These are phyloP conservation scores for Solanum pimpinellifolium DNA, from an alignment of 257 asterid species.

Conservation along the genomic window DNA sequence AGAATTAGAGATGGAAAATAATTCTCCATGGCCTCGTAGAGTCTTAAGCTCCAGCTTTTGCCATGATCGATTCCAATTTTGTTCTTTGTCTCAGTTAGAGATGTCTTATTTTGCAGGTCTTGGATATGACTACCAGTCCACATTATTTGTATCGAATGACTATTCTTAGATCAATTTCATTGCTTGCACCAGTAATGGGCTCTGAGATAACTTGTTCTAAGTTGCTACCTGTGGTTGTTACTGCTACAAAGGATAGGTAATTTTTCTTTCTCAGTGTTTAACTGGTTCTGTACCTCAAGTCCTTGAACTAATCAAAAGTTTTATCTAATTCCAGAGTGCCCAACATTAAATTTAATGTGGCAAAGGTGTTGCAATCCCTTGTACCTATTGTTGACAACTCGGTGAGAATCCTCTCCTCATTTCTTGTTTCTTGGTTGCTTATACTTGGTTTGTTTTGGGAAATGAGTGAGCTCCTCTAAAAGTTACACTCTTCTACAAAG, in stretches of 20 bases:
- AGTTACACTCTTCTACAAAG: neutral
- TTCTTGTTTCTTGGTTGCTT: neutral
- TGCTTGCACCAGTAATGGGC: conserved; percentile 95
- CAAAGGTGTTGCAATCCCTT: conserved; percentile 64
- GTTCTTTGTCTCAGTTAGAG: neutral
- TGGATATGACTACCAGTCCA: conserved; percentile 69
- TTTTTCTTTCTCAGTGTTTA: neutral
- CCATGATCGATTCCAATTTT: neutral
- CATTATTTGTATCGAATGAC: conserved; percentile 87
- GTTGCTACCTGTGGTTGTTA: conserved; percentile 60
- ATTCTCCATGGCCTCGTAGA: neutral
- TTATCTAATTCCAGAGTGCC: conserved; percentile 37
- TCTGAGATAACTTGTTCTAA: conserved; percentile 83
- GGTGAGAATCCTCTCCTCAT: conserved; percentile 16
- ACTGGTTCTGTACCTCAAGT: neutral
- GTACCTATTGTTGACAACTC: conserved; percentile 54
- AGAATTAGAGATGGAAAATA: neutral
- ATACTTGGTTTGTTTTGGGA: neutral
- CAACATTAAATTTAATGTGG: conserved; percentile 58
- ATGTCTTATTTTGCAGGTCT: conserved; percentile 31
- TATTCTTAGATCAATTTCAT: conserved; percentile 64
- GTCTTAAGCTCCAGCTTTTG: neutral
- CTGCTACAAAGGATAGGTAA: conserved; percentile 54
- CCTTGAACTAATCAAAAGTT: neutral
- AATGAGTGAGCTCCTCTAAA: neutral